Evolutionary conservation across 2,329 filamentous ascomycete species (phyloP).

Genomic region (Nigrospora osmanthi): DNA sequence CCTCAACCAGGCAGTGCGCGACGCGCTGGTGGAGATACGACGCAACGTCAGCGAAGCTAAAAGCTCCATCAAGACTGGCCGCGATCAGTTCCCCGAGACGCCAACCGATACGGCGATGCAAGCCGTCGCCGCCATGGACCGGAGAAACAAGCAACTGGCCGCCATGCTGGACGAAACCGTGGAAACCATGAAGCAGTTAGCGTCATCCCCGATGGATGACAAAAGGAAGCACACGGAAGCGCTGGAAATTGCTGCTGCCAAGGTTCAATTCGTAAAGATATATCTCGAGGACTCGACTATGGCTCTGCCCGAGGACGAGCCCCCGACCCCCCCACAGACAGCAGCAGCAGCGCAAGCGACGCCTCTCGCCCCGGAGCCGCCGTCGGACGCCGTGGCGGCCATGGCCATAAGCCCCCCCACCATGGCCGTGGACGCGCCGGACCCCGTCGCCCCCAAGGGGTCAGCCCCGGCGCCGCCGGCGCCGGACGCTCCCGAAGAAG

Average conservation of each 20-base stretch:
- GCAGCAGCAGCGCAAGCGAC: not conserved
- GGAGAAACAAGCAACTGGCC: conserved; percentile 59
- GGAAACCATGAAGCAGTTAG: conserved; percentile 52
- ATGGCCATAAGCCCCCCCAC: conserved; percentile 12
- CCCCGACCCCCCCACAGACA: conserved; percentile 7
- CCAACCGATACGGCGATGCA: conserved; percentile 18
- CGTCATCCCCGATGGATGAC: conserved; percentile 39
- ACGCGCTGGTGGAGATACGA: conserved; percentile 71
- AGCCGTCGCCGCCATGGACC: conserved; percentile 47
- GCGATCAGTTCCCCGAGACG: conserved; percentile 25
- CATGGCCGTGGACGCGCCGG: not conserved
- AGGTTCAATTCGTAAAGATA: conserved; percentile 56
- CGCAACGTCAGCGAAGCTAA: conserved; percentile 63
- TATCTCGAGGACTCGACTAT: conserved; percentile 52
- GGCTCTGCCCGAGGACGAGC: conserved; percentile 34
- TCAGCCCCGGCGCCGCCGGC: not conserved
- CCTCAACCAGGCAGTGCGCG: conserved; percentile 74
- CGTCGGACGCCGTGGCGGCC: conserved; percentile 17
- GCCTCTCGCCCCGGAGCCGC: conserved; percentile 9
- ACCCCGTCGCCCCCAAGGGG: not conserved
- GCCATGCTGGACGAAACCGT: conserved; percentile 62
- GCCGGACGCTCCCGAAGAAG: not conserved
- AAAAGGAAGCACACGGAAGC: conserved; percentile 41
- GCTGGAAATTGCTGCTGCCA: conserved; percentile 53
- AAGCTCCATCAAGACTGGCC: conserved; percentile 29